Evolutionary conservation across 2,329 filamentous ascomycete species (phyloP).

Genomic region (Pyrenophora tritici-repentis): DNA sequence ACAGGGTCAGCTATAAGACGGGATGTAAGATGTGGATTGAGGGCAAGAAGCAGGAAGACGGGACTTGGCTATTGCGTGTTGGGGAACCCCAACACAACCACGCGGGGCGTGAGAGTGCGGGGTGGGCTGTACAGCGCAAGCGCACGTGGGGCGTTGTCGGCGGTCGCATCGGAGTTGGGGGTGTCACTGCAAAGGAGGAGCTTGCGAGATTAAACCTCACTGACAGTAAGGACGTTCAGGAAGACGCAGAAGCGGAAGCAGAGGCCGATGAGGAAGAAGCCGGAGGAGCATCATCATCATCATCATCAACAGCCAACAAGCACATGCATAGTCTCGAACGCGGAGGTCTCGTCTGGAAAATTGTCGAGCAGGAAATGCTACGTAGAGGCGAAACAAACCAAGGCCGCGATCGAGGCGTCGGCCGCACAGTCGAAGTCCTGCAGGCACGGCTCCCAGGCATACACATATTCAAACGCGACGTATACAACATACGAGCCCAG

Average conservation of each 20-base stretch:
- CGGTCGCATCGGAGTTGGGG: conserved; percentile 36
- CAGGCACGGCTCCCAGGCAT: conserved; percentile 38
- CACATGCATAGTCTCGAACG: conserved; percentile 32
- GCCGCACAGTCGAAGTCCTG: conserved; percentile 38
- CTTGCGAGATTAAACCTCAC: conserved; percentile 13
- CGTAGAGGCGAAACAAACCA: conserved; percentile 31
- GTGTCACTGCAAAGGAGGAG: conserved; percentile 41
- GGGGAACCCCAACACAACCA: conserved; percentile 41
- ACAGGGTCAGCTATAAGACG: conserved; percentile 42
- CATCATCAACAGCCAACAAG: not conserved
- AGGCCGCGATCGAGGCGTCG: conserved; percentile 40
- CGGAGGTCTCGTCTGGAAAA: conserved; percentile 41
- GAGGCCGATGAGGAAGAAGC: conserved; percentile 6
- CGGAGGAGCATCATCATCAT: not conserved
- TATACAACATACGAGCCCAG: conserved; percentile 44
- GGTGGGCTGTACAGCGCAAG: conserved; percentile 42
- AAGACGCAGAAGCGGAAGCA: conserved; percentile 9
- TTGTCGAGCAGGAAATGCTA: conserved; percentile 44
- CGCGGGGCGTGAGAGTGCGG: conserved; percentile 32
- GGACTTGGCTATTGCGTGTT: conserved; percentile 37
- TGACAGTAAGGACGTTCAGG: not conserved
- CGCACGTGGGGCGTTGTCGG: conserved; percentile 42
- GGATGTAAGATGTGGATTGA: conserved; percentile 46
- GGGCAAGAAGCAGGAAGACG: conserved; percentile 39
- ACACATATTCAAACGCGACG: conserved; percentile 44